Evolutionary conservation across 768 basidiomycete genomes (phyloP).

Genomic region (Serendipita sp.): DNA sequence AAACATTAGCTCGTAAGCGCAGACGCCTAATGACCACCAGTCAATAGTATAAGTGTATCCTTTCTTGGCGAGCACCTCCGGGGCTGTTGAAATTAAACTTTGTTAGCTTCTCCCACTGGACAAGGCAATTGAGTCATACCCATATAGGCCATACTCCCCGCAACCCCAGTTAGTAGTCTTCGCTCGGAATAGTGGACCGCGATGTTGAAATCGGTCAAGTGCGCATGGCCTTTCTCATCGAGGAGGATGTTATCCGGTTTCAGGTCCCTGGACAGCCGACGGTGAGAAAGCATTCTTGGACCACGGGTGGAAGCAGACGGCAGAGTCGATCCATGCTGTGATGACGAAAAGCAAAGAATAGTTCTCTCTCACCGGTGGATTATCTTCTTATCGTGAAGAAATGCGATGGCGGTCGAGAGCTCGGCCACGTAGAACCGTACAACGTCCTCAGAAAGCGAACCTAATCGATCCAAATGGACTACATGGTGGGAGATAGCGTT

Average conservation of each 20-base stretch:
- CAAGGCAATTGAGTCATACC: slow-evolving; percentile 29
- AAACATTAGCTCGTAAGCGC: slow-evolving; percentile 83
- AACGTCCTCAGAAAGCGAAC: slow-evolving; percentile 53
- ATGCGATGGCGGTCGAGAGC: slow-evolving; percentile 72
- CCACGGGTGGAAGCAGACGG: slow-evolving; percentile 17
- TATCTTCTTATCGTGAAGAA: slow-evolving; percentile 82
- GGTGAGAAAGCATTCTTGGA: slow-evolving; percentile 9
- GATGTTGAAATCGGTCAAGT: slow-evolving; percentile 97
- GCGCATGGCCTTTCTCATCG: slow-evolving; percentile 86
- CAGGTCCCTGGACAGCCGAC: slow-evolving; percentile 46
- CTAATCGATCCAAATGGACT: slow-evolving; percentile 80
- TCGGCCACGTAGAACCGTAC: slow-evolving; percentile 86
- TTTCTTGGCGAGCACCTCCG: slow-evolving; percentile 83
- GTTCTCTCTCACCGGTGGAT: slow-evolving; percentile 88
- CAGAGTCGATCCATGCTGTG: slow-evolving; percentile 19
- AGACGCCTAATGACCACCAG: slow-evolving; percentile 95
- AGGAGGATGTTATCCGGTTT: slow-evolving; percentile 97
- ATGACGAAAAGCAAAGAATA: slow-evolving; percentile 8
- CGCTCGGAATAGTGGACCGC: slow-evolving; percentile 93
- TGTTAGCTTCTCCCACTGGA: neutral
- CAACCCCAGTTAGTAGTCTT: slow-evolving; percentile 78
- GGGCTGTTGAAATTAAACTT: slow-evolving; percentile 28
- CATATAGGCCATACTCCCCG: slow-evolving; percentile 99
- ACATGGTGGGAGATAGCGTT: slow-evolving; percentile 10
- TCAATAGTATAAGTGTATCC: slow-evolving; percentile 92